Conservation (phyloP, 805 yeast species). For the Suhomyces canberraensis region DNA sequence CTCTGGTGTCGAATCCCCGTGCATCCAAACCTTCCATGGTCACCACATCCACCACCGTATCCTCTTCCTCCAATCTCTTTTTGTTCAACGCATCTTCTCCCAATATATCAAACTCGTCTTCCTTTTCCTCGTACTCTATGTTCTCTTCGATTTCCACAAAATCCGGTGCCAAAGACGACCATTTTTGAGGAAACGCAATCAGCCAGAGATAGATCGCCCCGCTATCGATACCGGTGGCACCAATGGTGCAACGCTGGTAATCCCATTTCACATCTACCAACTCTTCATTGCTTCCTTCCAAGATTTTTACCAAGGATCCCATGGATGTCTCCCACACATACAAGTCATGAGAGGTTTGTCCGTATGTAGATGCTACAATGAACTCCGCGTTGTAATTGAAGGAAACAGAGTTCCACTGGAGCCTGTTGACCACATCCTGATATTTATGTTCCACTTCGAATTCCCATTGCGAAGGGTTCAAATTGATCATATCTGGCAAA, state of each 20-base stretch:
- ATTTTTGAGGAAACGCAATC: slow-evolving; percentile 78
- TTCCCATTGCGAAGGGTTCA: slow-evolving; percentile 36
- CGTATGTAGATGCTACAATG: slow-evolving; percentile 83
- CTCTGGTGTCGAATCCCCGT: slow-evolving; percentile 57
- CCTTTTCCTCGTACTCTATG: slow-evolving; percentile 80
- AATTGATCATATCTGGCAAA: slow-evolving; percentile 42
- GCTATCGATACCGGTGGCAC: slow-evolving; percentile 81
- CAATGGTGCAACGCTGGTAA: slow-evolving; percentile 64
- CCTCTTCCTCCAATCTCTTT: slow-evolving; percentile 61
- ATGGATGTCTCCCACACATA: slow-evolving; percentile 89
- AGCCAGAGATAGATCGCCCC: slow-evolving; percentile 85
- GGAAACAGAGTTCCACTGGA: slow-evolving; percentile 83
- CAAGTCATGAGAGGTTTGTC: slow-evolving; percentile 78
- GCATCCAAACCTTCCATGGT: slow-evolving; percentile 66
- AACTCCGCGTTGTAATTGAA: slow-evolving; percentile 77
- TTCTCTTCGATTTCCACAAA: slow-evolving; percentile 93
- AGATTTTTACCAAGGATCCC: slow-evolving; percentile 84
- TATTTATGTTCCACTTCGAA: slow-evolving; percentile 75
- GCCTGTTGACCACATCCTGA: slow-evolving; percentile 83
- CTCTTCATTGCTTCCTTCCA: slow-evolving; percentile 90
- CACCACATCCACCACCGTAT: slow-evolving; percentile 60
- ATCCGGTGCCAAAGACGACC: slow-evolving; percentile 97
- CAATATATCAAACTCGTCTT: slow-evolving; percentile 85
- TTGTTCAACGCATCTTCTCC: slow-evolving; percentile 64
- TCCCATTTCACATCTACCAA: slow-evolving; percentile 87